Percentiles rank a stretch among this genome's conserved stretches.
Conservation (phyloP, 768 basidiomycete species). For the Gymnopilus dilepis region DNA sequence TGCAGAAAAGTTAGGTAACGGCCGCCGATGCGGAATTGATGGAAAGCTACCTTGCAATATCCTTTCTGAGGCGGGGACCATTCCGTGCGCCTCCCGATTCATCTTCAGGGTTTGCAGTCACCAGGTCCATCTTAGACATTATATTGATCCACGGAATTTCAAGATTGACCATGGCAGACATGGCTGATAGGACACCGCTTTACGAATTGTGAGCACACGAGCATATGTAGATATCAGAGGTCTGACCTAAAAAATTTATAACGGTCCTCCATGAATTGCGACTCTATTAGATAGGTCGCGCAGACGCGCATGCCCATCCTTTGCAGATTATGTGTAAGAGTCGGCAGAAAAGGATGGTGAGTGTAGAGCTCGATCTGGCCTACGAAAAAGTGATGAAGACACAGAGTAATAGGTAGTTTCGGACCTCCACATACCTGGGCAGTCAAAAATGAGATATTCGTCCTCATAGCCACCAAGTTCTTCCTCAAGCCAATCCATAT, state of each 20-base stretch:
- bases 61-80: slow-evolving; percentile 71
- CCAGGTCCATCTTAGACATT: slow-evolving; percentile 99
- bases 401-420: background rate
- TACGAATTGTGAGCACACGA: slow-evolving; percentile 12
- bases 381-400: slow-evolving; percentile 31
- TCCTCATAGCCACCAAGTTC: slow-evolving; percentile 94
- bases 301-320: slow-evolving; percentile 85
- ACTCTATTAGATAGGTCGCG: slow-evolving; percentile 92
- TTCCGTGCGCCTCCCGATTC: slow-evolving; percentile 67
- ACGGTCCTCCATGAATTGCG: slow-evolving; percentile 99
- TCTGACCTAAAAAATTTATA: slow-evolving; percentile 93
- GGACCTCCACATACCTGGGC: slow-evolving; percentile 65
- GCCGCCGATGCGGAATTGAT: background rate
- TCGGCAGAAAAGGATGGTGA: slow-evolving; percentile 95
- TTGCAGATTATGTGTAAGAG: slow-evolving; percentile 77
- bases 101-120: slow-evolving; percentile 69
- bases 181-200: slow-evolving; percentile 94
- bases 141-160: slow-evolving; percentile 97
- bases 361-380: slow-evolving; percentile 99
- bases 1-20: slow-evolving; percentile 7
- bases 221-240: background rate
- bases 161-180: slow-evolving; percentile 99
- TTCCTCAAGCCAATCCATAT: slow-evolving; percentile 98
- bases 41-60: slow-evolving; percentile 76
- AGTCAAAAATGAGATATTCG: slow-evolving; percentile 94